These are phyloP conservation scores for Cupressus sempervirens DNA, from an alignment of 75 land plant species.

Conservation along the genomic window DNA sequence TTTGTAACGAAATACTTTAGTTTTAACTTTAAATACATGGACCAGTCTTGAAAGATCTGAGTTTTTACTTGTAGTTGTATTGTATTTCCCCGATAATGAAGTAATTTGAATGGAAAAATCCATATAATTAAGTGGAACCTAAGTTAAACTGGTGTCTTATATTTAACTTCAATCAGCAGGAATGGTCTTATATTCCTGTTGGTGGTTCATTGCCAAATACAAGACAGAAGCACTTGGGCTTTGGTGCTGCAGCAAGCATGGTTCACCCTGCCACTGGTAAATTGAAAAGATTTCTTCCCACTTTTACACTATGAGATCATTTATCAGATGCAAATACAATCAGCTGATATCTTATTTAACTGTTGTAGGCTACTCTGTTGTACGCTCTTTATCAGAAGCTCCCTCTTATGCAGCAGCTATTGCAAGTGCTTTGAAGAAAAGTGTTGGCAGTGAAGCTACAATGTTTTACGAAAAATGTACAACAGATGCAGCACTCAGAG, in stretches of 20 bases:
- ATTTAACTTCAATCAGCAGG: constrained; percentile 36
- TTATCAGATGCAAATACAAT: neutral
- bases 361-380: constrained; percentile 88
- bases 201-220: constrained; percentile 93
- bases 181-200: constrained; percentile 99
- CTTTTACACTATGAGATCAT: neutral
- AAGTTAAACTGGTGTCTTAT: neutral
- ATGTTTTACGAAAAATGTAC: constrained; percentile 9
- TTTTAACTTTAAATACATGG: neutral
- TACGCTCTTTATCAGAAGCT: constrained; percentile 93
- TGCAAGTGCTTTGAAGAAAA: constrained; percentile 55
- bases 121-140: neutral
- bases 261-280: constrained; percentile 97
- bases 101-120: neutral
- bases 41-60: neutral
- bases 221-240: constrained; percentile 83
- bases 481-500: constrained; percentile 59
- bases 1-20: neutral
- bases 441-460: constrained; percentile 5
- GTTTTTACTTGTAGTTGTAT: neutral
- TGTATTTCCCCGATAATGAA: neutral
- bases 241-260: constrained; percentile 99
- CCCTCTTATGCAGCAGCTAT: constrained; percentile 89
- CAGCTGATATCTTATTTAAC: neutral
- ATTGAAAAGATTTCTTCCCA: neutral